phyloP scores from a whole-genome alignment of 257 asterid species.

The Petunia secreta region DNA sequence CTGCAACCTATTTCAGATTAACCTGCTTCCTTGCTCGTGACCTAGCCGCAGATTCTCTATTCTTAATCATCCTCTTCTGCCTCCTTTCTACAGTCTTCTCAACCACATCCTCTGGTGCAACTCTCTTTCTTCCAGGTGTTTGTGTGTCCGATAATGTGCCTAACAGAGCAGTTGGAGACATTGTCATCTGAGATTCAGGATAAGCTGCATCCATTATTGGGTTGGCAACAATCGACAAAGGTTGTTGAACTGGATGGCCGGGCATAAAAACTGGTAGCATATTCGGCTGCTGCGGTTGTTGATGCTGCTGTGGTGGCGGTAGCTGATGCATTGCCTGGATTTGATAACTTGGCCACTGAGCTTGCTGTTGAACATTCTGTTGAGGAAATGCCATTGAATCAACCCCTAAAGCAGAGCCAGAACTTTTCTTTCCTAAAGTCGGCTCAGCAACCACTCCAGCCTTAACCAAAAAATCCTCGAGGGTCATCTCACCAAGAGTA shows the following conservation, averaged over 20 bases:
- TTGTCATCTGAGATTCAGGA: slow-evolving; percentile 58
- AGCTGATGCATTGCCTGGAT: slow-evolving; percentile 43
- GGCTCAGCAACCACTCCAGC: slow-evolving; percentile 90
- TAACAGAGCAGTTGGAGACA: slow-evolving; percentile 61
- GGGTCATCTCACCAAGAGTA: slow-evolving; percentile 83
- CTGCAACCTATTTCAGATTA: neutral
- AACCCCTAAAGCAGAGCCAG: slow-evolving; percentile 43
- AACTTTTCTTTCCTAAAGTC: slow-evolving; percentile 34
- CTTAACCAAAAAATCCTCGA: slow-evolving; percentile 91
- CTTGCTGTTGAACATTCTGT: slow-evolving; percentile 31
- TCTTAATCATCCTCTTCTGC: slow-evolving; percentile 96
- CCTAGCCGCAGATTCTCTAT: slow-evolving; percentile 94
- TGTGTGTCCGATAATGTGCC: slow-evolving; percentile 75
- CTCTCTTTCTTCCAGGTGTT: slow-evolving; percentile 71
- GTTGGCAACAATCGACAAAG: slow-evolving; percentile 52
- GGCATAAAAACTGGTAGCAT: slow-evolving; percentile 54
- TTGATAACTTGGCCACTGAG: slow-evolving; percentile 81
- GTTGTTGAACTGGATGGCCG: slow-evolving; percentile 46
- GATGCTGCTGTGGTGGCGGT: slow-evolving; percentile 41
- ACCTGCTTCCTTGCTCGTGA: slow-evolving; percentile 97
- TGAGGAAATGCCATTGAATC: slow-evolving; percentile 45
- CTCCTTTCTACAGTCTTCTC: slow-evolving; percentile 86
- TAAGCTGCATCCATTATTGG: slow-evolving; percentile 55
- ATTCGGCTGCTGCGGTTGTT: slow-evolving; percentile 37
- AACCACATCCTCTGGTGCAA: slow-evolving; percentile 73